Conservation (phyloP, 2,329 filamentous ascomycete species). For the Trichoderma breve region DNA sequence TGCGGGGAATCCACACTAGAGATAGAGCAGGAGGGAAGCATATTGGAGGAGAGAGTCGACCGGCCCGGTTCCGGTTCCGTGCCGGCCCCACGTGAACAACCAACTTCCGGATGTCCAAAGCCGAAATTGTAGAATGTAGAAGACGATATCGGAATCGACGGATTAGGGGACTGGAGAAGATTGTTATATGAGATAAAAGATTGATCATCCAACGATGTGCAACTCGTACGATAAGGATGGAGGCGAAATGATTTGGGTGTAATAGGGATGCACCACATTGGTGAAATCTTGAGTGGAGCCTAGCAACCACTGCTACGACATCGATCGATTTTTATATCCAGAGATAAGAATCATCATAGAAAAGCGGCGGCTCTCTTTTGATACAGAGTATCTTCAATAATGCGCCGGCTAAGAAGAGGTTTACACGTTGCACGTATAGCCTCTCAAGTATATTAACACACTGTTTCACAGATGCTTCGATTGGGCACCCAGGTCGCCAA, state of each 20-base stretch:
- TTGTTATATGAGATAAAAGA: neutral
- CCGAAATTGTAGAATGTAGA: neutral
- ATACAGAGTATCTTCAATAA: neutral
- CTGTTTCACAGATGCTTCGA: neutral
- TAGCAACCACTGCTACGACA: neutral
- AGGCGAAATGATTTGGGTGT: neutral
- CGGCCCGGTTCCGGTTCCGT: conserved; percentile 13
- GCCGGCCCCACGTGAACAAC: conserved; percentile 2
- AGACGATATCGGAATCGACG: neutral
- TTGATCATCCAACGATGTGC: conserved; percentile 27
- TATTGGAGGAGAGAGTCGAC: neutral
- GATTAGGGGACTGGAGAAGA: neutral
- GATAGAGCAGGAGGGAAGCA: neutral
- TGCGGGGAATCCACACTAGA: conserved; percentile 49
- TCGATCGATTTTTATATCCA: neutral
- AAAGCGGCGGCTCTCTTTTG: neutral
- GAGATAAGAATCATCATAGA: neutral
- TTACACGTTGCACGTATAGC: neutral
- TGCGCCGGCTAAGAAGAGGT: neutral
- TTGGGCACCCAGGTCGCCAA: neutral
- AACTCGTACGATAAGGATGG: neutral
- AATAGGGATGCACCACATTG: neutral
- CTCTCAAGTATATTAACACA: neutral
- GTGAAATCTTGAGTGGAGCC: neutral
- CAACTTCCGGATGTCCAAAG: neutral